phyloP scores from a whole-genome alignment of 225 moss, liverwort and hornwort genomes.

The Neckera pumila region DNA sequence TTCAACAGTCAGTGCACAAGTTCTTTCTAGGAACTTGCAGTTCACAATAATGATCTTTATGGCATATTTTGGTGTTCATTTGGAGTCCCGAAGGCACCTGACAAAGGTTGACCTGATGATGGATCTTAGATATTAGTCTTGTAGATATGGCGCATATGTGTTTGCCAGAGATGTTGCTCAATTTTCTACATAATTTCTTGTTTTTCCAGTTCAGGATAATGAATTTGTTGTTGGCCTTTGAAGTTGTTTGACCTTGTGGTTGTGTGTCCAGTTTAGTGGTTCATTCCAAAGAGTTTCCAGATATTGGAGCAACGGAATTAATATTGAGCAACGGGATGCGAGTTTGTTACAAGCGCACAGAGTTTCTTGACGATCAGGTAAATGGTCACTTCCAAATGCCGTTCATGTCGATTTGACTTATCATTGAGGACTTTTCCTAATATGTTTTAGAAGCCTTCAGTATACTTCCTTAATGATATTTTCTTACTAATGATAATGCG shows the following conservation, averaged over 20 bases:
- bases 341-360: constrained; percentile 90
- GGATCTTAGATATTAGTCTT: not conserved
- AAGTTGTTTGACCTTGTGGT: constrained; percentile 1
- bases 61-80: not conserved
- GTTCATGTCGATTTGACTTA: not conserved
- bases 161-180: not conserved
- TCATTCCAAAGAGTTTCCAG: constrained; percentile 51
- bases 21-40: not conserved
- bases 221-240: not conserved
- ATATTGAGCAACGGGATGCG: constrained; percentile 86
- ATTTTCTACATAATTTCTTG: not conserved
- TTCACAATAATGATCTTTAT: not conserved
- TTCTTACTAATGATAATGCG: not conserved
- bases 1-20: not conserved
- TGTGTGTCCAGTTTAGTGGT: constrained; percentile 47
- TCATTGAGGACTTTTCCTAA: not conserved
- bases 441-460: not conserved
- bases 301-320: constrained; percentile 78
- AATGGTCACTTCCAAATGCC: not conserved
- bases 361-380: constrained; percentile 96
- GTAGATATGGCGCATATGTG: not conserved
- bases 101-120: not conserved
- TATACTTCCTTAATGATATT: not conserved
- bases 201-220: not conserved
- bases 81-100: not conserved